Percentiles rank a stretch among this genome's conserved stretches.
phyloP scores from a whole-genome alignment of 805 yeast species.

The Candida ovalis region DNA sequence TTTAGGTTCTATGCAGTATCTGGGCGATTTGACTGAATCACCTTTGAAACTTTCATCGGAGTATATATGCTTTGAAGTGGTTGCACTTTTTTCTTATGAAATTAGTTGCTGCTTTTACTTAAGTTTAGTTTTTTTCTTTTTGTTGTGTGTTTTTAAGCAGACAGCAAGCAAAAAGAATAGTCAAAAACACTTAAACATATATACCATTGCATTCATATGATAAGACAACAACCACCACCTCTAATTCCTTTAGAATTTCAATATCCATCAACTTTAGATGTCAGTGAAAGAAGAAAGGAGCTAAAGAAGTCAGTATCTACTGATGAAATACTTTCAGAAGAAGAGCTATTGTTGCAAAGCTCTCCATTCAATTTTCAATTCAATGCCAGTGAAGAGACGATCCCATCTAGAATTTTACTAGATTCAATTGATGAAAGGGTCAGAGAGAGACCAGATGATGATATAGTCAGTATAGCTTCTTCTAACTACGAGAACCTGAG shows the following conservation, averaged over 20 bases:
- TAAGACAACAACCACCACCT: conserved; percentile 1
- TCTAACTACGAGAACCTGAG: conserved; percentile 2
- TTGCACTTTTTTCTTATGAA: not conserved
- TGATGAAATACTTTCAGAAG: not conserved
- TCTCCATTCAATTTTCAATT: not conserved
- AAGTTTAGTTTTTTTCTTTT: too few species aligned
- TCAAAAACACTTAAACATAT: too few species aligned
- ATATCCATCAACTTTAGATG: conserved; percentile 1
- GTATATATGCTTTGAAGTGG: not conserved
- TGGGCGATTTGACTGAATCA: too few species aligned
- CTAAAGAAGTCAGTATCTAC: not conserved
- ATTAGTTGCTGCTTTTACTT: too few species aligned
- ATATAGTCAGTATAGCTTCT: conserved; percentile 4
- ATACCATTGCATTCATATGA: not conserved
- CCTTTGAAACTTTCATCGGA: too few species aligned
- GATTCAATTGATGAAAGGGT: not conserved
- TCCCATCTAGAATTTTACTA: not conserved
- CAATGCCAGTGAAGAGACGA: not conserved
- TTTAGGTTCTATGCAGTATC: too few species aligned
- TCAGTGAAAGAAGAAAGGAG: too few species aligned
- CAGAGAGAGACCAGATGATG: too few species aligned
- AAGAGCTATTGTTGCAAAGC: not conserved
- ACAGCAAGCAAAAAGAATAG: too few species aligned
- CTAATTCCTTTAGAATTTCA: conserved; percentile 10
- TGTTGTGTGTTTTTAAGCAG: too few species aligned